A percentile compares a stretch with the other conserved stretches of the same genome.
These are phyloP conservation scores for Monosporozyma siamensis DNA, from an alignment of 805 yeast species.

Conservation along the genomic window DNA sequence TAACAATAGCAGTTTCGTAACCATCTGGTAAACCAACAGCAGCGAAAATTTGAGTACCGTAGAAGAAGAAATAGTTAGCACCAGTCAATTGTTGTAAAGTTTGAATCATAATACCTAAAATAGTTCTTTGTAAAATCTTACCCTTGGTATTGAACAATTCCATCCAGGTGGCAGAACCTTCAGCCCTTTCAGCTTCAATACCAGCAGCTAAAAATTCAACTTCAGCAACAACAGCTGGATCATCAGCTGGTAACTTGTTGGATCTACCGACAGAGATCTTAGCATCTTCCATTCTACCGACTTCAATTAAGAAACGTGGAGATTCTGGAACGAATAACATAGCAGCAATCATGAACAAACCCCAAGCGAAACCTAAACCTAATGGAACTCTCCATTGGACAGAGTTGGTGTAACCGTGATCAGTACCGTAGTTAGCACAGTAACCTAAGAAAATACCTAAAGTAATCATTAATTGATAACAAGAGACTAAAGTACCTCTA, in stretches of 20 bases:
- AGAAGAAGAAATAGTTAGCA: slow-evolving; percentile 58
- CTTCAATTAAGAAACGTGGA: slow-evolving; percentile 55
- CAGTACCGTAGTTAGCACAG: slow-evolving; percentile 63
- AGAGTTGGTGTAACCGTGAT: slow-evolving; percentile 44
- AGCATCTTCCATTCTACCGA: slow-evolving; percentile 51
- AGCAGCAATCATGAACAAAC: slow-evolving; percentile 30
- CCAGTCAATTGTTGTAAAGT: slow-evolving; percentile 60
- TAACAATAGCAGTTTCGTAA: slow-evolving; percentile 47
- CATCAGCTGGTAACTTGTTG: slow-evolving; percentile 45
- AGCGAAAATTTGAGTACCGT: slow-evolving; percentile 53
- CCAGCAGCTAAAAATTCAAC: slow-evolving; percentile 47
- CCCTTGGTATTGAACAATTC: slow-evolving; percentile 64
- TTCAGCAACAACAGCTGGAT: slow-evolving; percentile 48
- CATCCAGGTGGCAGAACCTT: slow-evolving; percentile 58
- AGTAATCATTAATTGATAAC: slow-evolving; percentile 62
- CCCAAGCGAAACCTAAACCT: slow-evolving; percentile 46
- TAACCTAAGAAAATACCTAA: slow-evolving; percentile 69
- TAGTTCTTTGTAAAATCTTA: slow-evolving; percentile 39
- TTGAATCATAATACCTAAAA: slow-evolving; percentile 47
- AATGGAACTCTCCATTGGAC: slow-evolving; percentile 71
- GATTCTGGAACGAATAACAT: slow-evolving; percentile 58
- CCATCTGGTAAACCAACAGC: slow-evolving; percentile 53
- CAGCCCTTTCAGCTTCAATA: slow-evolving; percentile 47
- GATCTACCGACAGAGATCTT: slow-evolving; percentile 50
- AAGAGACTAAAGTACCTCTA: slow-evolving; percentile 63